Base-by-base conservation (phyloP, 2,329 filamentous ascomycete species). In the Dryadomyces sulphureus region DNA sequence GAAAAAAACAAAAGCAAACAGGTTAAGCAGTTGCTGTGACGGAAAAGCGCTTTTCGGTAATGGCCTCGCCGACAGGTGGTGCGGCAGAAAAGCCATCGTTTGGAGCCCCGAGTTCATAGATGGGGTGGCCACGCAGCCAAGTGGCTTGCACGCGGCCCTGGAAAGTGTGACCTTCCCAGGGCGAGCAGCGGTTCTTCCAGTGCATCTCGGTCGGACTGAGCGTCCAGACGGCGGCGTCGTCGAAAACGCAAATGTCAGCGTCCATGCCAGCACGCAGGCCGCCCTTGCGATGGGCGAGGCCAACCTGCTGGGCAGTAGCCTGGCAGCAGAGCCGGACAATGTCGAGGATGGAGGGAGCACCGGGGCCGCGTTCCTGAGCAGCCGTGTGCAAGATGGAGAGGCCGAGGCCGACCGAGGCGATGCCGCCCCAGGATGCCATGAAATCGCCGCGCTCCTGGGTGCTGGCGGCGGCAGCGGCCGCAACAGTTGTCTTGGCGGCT, bases 391-490 rank as follows among this genome's bases (percentile, higher is more conserved):
- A 72, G 53, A 98, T 94, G 5, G 87, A 86, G 4, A 98, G 72
- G 1, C 92, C 92, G 1, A 98, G 75, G 0, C 92, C 92, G 17
- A 98, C 90, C 5, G 84, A 92, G 4, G 85, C 90, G 57, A 98
- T 94, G 14, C 92, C 92, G 45, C 92, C 92, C 92, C 92, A 98
- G 1, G 89, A 89, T 4, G 83, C 79, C 65, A 96, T 92, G 72
- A 98, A 96, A 65, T 96, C 86, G 34, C 92, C 92, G 41, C 38
- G 43, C 36, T 50, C 44, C 7, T 43, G 45, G 17, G 49, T 41
- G 25, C 32, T 45, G n/a, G 38, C 20, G 14, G 38, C 30, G 4
- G 30, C 22, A 12, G 30, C 19, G 7, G 8, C 21, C 12, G 22
- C 17, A 11, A 9, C 11, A 56, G 55, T 16, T 65, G 25, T 30